Base-by-base conservation (phyloP, 495 filamentous ascomycete species). In the Thozetella sp. region DNA sequence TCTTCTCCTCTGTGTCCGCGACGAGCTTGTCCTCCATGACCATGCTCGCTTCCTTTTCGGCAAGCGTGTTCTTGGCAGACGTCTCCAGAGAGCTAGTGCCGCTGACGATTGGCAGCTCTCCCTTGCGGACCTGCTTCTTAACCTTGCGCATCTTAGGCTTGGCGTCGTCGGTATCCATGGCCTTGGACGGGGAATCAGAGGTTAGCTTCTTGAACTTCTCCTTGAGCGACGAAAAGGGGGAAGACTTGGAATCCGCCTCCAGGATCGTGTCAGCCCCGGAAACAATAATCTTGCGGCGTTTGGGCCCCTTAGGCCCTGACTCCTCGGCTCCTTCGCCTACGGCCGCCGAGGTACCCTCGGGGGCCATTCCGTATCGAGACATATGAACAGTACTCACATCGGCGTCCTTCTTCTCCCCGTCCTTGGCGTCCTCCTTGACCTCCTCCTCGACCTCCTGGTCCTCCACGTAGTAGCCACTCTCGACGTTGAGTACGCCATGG, bases 91-190 rank as follows among this genome's bases (percentile, higher is more conserved):
- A 88, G 22, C 91, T 83, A 20, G 93, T 97, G 59, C 87, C 92
- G 60, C 89, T 79, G 53, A 90, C 86, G 63, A 99, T 89, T 50
- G 95, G 93, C 54, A 99, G 84, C 61, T 98, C 96, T 64, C 95
- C 95, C 83, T 97, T 98, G 73, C 96, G 92, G 58, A 97, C 89
- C 79, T 98, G 96, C 86, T 98, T 99, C 91, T 97, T 98, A 68
- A 99, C 90, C 80, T 97, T 98, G 63, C 93, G 87, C 55, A 87
- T 97, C 90, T 97, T 97, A 68, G 92, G 91, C 76, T 92, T 91
- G 60, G 83, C 83, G 26, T 92, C 90, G 22, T 84, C 85, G 56
- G 93, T 96, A 40, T 97, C 95, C 94, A 97, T 97, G 52, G 93
- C 88, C 93, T 97, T 77, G 51, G 56, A 34, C 23, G 25, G 54